phyloP scores from a whole-genome alignment of 352 stramenopile genomes.

The Phytopythium litorale region DNA sequence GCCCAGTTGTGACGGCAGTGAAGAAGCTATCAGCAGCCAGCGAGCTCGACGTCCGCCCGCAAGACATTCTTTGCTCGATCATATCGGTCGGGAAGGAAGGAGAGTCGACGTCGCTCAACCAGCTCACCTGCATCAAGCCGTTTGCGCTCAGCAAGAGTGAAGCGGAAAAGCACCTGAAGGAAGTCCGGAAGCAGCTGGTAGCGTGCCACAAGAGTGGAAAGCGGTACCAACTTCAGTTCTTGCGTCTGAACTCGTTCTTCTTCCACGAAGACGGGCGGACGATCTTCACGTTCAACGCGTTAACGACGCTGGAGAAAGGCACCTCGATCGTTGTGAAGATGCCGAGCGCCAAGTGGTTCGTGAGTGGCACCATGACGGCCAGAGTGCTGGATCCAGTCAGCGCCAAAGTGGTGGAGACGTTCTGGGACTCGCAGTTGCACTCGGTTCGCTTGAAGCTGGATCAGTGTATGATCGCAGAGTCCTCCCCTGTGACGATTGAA shows the following conservation, averaged over 20 bases:
- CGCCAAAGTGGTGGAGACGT: constrained; percentile 27
- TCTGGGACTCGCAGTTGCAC: constrained; percentile 46
- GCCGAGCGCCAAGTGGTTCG: constrained; percentile 41
- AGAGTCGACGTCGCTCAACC: constrained; percentile 21
- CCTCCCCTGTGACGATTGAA: constrained; percentile 23
- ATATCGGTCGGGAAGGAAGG: constrained; percentile 22
- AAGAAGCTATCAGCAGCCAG: constrained; percentile 22
- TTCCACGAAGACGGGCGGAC: constrained; percentile 40
- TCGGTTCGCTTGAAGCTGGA: constrained; percentile 36
- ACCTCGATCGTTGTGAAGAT: constrained; percentile 37
- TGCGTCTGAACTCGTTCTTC: constrained; percentile 52
- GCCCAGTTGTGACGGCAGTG: constrained; percentile 35
- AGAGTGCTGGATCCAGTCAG: constrained; percentile 20
- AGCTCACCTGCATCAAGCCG: constrained; percentile 45
- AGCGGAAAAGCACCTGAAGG: constrained; percentile 23
- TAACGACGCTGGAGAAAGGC: constrained; percentile 23
- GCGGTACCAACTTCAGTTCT: constrained; percentile 50
- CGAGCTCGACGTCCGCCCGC: constrained; percentile 5
- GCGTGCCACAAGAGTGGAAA: constrained; percentile 27
- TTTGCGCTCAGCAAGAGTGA: constrained; percentile 29
- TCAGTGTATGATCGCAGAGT: constrained; percentile 23
- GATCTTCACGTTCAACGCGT: constrained; percentile 29
- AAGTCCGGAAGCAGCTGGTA: constrained; percentile 22
- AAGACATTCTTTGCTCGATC: constrained; percentile 47
- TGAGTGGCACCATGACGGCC: constrained; percentile 18